Conservation (phyloP, 1,284 basidiomycete species). For the Malassezia yamatoensis region DNA sequence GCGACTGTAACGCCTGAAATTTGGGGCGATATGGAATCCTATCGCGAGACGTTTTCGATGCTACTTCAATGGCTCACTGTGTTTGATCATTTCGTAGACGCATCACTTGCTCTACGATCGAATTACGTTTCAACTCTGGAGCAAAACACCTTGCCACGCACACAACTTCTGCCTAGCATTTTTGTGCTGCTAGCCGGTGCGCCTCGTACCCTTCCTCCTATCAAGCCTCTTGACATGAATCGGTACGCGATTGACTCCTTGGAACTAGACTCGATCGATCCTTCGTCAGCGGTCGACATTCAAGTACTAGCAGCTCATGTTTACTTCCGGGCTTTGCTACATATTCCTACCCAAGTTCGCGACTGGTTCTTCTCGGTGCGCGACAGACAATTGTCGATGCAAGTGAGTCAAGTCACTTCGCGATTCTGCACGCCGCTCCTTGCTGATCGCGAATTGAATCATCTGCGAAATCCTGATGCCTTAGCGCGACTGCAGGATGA, state of each 20-base stretch:
- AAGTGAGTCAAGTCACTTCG: constrained; percentile 68
- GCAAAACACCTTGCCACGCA: constrained; percentile 58
- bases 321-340: constrained; percentile 52
- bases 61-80: constrained; percentile 82
- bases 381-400: constrained; percentile 70
- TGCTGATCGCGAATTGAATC: constrained; percentile 68
- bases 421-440: constrained; percentile 83
- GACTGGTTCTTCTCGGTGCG: constrained; percentile 77
- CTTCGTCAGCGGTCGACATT: constrained; percentile 44
- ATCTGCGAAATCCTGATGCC: constrained; percentile 60
- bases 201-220: constrained; percentile 15
- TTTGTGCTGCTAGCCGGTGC: constrained; percentile 56
- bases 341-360: constrained; percentile 50
- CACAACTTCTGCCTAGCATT: constrained; percentile 63
- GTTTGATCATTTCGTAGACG: constrained; percentile 74
- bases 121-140: constrained; percentile 77
- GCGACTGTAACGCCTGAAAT: background rate
- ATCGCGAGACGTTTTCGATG: constrained; percentile 44
- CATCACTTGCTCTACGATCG: constrained; percentile 71
- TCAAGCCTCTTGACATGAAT: constrained; percentile 63
- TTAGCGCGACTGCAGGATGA: constrained; percentile 66
- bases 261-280: constrained; percentile 55
- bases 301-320: constrained; percentile 73
- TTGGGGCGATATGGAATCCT: background rate
- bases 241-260: constrained; percentile 78